phyloP scores from a whole-genome alignment of 148 eudicot genomes.

The Chenopodium formosanum region DNA sequence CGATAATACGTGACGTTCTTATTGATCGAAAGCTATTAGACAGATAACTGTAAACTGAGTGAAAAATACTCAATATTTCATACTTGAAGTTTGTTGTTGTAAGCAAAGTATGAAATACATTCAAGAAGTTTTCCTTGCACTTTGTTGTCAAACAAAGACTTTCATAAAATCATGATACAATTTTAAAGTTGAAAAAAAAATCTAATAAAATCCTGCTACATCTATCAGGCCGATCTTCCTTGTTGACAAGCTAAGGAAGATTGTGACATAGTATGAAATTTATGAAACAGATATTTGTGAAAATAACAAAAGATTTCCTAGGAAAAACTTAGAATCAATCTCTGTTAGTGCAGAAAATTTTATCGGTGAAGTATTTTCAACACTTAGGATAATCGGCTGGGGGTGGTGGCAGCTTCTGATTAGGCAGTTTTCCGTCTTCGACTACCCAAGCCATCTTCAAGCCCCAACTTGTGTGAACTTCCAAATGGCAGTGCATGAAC shows the following conservation, averaged over 20 bases:
- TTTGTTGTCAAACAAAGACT: not conserved
- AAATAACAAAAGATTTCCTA: not conserved
- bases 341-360: slow-evolving; percentile 3
- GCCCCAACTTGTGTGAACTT: slow-evolving; percentile 81
- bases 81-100: too few species aligned
- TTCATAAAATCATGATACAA: too few species aligned
- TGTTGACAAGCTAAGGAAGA: not conserved
- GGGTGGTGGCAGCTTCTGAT: slow-evolving; percentile 61
- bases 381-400: slow-evolving; percentile 73
- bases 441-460: slow-evolving; percentile 81
- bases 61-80: too few species aligned
- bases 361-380: too few species aligned
- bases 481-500: slow-evolving; percentile 74
- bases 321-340: slow-evolving; percentile 1
- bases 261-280: not conserved
- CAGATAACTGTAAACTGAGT: too few species aligned
- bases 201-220: not conserved
- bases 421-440: slow-evolving; percentile 45
- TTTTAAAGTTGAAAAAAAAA: not conserved
- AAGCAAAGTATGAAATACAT: not conserved
- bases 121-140: not conserved
- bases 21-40: too few species aligned
- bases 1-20: too few species aligned
- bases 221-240: not conserved
- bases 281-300: not conserved